These are phyloP conservation scores for Ceratocystis destructans DNA, from an alignment of 2,329 filamentous ascomycete species.

Conservation along the genomic window DNA sequence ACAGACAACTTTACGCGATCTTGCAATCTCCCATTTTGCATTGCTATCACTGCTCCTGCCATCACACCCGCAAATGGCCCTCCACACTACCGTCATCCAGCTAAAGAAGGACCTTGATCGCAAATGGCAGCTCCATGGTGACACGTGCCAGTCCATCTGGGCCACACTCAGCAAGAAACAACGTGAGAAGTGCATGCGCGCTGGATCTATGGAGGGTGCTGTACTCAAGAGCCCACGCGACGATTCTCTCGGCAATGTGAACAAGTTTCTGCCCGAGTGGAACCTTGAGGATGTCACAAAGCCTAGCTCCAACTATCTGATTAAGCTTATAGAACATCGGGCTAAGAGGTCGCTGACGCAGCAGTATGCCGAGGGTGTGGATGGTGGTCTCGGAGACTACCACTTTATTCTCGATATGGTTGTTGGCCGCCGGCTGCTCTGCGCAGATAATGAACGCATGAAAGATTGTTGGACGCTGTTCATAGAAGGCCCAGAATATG, in stretches of 20 bases:
- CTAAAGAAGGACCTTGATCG: conserved; percentile 29
- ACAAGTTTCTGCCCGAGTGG: conserved; percentile 31
- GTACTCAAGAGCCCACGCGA: conserved; percentile 29
- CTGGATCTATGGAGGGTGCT: conserved; percentile 24
- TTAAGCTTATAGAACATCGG: conserved; percentile 29
- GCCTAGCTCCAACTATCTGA: conserved; percentile 27
- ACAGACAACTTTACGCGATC: too few species aligned
- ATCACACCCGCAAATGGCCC: background rate
- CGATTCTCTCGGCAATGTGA: conserved; percentile 27
- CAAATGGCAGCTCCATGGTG: conserved; percentile 28
- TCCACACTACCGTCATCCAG: conserved; percentile 21
- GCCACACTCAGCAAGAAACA: conserved; percentile 27
- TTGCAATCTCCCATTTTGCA: too few species aligned
- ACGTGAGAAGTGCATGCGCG: conserved; percentile 27
- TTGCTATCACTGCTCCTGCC: too few species aligned
- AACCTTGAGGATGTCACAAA: conserved; percentile 31
- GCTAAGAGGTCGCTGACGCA: conserved; percentile 26
- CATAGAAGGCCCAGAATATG: conserved; percentile 27
- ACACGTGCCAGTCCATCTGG: conserved; percentile 30
- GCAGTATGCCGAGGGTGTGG: conserved; percentile 26
- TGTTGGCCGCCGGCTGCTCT: conserved; percentile 25
- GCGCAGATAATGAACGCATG: conserved; percentile 21
- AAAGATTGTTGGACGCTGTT: conserved; percentile 29
- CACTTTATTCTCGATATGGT: conserved; percentile 28
- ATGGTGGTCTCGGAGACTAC: conserved; percentile 27